A percentile compares a stretch with the other conserved stretches of the same genome.
Conservation (phyloP, 2,329 filamentous ascomycete species). For the Ophiostoma australiae region DNA sequence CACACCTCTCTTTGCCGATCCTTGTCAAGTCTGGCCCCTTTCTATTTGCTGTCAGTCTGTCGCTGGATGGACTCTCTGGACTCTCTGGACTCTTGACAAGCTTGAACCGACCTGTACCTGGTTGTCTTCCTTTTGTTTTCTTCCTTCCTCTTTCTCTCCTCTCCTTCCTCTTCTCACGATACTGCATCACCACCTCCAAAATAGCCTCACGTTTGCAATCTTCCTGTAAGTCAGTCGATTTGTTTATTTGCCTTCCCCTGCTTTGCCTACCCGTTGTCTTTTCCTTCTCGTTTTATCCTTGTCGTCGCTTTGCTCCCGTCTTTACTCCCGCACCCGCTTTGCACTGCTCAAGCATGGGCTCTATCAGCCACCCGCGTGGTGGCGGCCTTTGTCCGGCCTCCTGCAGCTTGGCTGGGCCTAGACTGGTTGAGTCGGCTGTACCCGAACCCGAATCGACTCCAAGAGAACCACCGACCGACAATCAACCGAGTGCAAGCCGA, state of each 20-base stretch:
- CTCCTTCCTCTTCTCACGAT: slow-evolving; percentile 4
- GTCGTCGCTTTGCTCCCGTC: background rate
- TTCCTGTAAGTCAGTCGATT: background rate
- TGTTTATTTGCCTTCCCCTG: background rate
- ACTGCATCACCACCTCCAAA: slow-evolving; percentile 8
- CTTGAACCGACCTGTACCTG: background rate
- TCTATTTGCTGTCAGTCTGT: slow-evolving; percentile 15
- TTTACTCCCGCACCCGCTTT: background rate
- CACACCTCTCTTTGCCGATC: slow-evolving; percentile 4
- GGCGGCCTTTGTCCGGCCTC: background rate
- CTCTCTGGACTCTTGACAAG: background rate
- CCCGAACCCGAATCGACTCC: background rate
- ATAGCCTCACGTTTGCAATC: slow-evolving; percentile 7
- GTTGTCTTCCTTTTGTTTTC: slow-evolving; percentile 3
- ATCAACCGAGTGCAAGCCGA: background rate
- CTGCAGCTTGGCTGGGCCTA: background rate
- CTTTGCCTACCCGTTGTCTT: background rate
- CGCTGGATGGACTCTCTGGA: background rate
- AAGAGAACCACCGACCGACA: background rate
- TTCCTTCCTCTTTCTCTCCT: background rate
- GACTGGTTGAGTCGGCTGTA: background rate
- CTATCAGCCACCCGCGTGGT: background rate
- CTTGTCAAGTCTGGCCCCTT: slow-evolving; percentile 15
- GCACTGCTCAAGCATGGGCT: background rate
- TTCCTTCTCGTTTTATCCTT: background rate